These are phyloP conservation scores for Periconia digitata DNA, from an alignment of 2,329 filamentous ascomycete genomes.

Conservation along the genomic window DNA sequence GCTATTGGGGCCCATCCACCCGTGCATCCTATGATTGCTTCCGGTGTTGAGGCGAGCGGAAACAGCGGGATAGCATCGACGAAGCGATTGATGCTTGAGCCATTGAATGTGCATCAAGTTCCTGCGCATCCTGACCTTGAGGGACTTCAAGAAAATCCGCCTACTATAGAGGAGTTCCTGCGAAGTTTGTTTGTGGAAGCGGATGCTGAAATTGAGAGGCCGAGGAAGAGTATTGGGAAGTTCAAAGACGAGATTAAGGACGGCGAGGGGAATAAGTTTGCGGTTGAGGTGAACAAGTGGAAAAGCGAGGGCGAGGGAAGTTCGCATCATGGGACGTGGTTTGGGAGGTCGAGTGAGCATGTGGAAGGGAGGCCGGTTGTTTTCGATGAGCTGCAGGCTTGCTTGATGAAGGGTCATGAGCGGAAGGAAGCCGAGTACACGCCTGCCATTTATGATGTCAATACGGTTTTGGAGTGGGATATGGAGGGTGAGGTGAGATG, in stretches of 20 bases:
- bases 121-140: constrained; percentile 7
- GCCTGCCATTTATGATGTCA: constrained; percentile 55
- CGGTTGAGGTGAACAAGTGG: constrained; percentile 6
- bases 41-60: background rate
- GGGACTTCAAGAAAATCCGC: constrained; percentile 1
- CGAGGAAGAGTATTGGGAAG: background rate
- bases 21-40: background rate
- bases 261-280: background rate
- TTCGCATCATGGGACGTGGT: constrained; percentile 61
- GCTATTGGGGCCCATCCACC: too few relatives aligned
- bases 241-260: background rate
- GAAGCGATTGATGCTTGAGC: background rate
- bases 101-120: constrained; percentile 5
- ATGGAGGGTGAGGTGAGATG: background rate
- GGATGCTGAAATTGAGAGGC: background rate
- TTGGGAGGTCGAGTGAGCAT: constrained; percentile 60
- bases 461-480: constrained; percentile 49
- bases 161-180: constrained; percentile 1
- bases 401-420: constrained; percentile 61
- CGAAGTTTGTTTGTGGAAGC: background rate
- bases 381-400: constrained; percentile 65
- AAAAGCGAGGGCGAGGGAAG: constrained; percentile 19
- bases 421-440: constrained; percentile 62
- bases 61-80: background rate
- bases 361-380: constrained; percentile 52